Evolutionary conservation across 148 eudicot species (phyloP), one percentile per base, ranked within the genome.

Genomic region (Arbutus unedo): DNA sequence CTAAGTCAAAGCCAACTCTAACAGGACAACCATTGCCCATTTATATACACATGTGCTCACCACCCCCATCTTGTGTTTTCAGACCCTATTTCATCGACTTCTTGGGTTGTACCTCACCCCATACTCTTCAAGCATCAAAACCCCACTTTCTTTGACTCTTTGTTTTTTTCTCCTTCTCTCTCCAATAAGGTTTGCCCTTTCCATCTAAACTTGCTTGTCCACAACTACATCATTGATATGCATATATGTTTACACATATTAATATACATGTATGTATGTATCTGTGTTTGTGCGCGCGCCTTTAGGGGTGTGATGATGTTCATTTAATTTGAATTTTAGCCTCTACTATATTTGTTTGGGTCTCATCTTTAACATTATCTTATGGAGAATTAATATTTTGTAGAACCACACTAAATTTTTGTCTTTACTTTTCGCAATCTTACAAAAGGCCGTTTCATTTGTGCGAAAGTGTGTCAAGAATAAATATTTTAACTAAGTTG

Each of bases 1-100:
- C 64, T 19, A 0, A 76, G 85, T 86, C 84, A 86, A 88, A 88
- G 45, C 70, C 82, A 79, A 59, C 13, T n/a, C 62, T 49, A 51
- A 77, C 13, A 81, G 60, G 44, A 66, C 75, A 84, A 75, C 74
- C 45, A 71, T 49, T 81, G 59, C 81, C 83, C 79, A 71, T 62
- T 79, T 82, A 68, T 11, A 70, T 70, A 41, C 47, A 6, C 45
- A 83, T 76, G 83, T 45, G 21, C 50, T 31, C 23, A 66, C 4
- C 13, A 54, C 16, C 60, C 7, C 78, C 77, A 62, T 45, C 18
- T 45, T 25, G 15, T 53, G 59, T 84, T 55, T 72, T 57, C 41
- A 72, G 51, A 77, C 59, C 81, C 41, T 64, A 43, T 49, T 18
- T 76, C 62, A 72, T 54, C 73, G 56, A 56, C 53, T 71, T 43